phyloP scores from a whole-genome alignment of 2,329 filamentous ascomycete genomes.

The Colletotrichum musae region DNA sequence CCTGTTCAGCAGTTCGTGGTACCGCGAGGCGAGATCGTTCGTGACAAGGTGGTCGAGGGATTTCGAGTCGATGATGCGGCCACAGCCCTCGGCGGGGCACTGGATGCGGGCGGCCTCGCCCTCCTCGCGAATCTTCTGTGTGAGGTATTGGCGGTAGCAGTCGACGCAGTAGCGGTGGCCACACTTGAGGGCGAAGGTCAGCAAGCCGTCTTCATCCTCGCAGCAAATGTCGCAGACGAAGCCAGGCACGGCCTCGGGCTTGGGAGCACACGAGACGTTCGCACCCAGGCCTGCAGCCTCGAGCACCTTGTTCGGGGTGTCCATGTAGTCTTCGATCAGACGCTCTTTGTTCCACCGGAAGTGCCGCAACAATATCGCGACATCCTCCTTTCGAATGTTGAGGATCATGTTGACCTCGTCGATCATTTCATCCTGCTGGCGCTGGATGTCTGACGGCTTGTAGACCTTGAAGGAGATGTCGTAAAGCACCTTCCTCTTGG shows the following conservation, averaged over 20 bases:
- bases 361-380: conserved; percentile 89
- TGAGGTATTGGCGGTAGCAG: conserved; percentile 92
- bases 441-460: conserved; percentile 84
- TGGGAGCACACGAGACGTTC: conserved; percentile 72
- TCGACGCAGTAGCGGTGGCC: conserved; percentile 93
- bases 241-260: conserved; percentile 78
- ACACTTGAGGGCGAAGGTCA: conserved; percentile 95
- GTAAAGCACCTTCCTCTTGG: conserved; percentile 81
- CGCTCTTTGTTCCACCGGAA: conserved; percentile 97
- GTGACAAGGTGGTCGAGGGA: conserved; percentile 85
- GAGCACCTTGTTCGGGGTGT: conserved; percentile 82
- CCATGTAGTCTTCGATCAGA: conserved; percentile 97
- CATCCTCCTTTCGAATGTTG: conserved; percentile 88
- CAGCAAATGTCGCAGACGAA: conserved; percentile 98
- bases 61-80: conserved; percentile 90
- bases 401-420: conserved; percentile 93
- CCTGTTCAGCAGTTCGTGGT: conserved; percentile 87
- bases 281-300: conserved; percentile 87
- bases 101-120: conserved; percentile 96
- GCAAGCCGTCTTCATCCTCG: conserved; percentile 82
- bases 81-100: conserved; percentile 90
- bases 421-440: conserved; percentile 88
- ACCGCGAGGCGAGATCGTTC: conserved; percentile 71
- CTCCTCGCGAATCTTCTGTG: conserved; percentile 94
- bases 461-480: conserved; percentile 89